Evolutionary conservation across 2,329 filamentous ascomycete species (phyloP), one percentile per base, ranked within the genome.

Genomic region (Microdochium nivale): DNA sequence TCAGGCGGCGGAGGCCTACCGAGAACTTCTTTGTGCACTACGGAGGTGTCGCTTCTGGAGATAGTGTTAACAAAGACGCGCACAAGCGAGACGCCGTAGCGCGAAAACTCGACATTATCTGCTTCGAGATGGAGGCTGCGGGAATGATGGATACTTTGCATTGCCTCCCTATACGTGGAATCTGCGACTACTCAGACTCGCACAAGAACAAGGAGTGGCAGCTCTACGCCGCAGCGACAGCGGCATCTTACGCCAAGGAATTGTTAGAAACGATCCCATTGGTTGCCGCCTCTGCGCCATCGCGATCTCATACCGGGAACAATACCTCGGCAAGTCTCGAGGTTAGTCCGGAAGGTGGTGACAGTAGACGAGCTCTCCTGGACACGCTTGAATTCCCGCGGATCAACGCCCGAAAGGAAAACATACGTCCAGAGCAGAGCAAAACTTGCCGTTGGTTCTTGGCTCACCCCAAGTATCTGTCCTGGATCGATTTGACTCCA

Each of bases 71-170:
- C 13, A 47, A 24, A 21, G 46, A 47, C 24, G 46, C 19, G 3
- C 11, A 3, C 24, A 23, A 24, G 19, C 43, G 43, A 16, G 43
- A 46, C 21, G 19, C 19, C 3, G 9, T 47, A 8, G 24, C 46
- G 3, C 21, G n/a, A 4, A 52, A 61, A 24, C 49, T 56, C 3
- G 53, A 55, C 11, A 25, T 47, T 13, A 30, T 27, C 3, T 47
- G 46, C n/a, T 47, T 47, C n/a, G 46, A 47, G 24, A 47, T 47
- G 46, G 46, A 47, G 46, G 25, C 46, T n/a, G 46, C 46, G 7
- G 46, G 46, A 5, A 47, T 47, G 24, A 47, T 47, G 24, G 25
- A 47, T 9, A 30, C 3, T 3, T 3, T 30, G 3, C 3, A 3
- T 3, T 25, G 24, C 21, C 24, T 47, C 11, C 24, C 46, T 9